Evolutionary conservation across 495 filamentous ascomycete genomes (phyloP), one percentile per base, ranked within the genome.

Genomic region (Xylaria curta): DNA sequence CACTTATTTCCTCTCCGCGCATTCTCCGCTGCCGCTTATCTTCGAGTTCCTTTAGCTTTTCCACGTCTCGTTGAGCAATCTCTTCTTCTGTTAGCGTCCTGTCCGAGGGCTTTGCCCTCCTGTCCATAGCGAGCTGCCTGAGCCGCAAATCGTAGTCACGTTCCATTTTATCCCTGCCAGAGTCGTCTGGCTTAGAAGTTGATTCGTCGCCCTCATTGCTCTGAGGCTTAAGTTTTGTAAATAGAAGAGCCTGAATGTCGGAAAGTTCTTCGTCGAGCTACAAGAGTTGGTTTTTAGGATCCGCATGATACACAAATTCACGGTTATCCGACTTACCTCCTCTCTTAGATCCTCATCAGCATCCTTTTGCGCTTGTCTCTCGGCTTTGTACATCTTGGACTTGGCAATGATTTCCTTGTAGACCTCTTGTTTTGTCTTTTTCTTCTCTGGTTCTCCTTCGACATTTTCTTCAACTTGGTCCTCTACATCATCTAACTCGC

Each of bases 341-440:
- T 95, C 92, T 70, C 93, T 87, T n/a, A 97, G 82, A 75, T 97
- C 94, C 33, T 95, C 94, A 76, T 99, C 95, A 58, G 97, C 94
- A 71, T 98, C 96, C 79, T 98, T 99, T 9, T 88, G 88, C 67
- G 93, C 89, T 82, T 98, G 97, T 26, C 96, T 91, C 81, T 98
- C 94, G 70, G 93, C 92, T 82, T 97, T 98, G 85, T 97, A 86
- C 36, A 93, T 86, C 79, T 98, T 99, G 3, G 97, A 98, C 81
- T 98, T 99, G 47, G 94, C 92, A 71, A 98, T 98, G 71, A 98
- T 89, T 81, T 99, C 97, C 75, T 95, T 92, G 91, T 98, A 97
- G 42, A 98, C 93, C 78, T 99, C 96, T 59, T 94, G 89, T 79
- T 95, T 98, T 24, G 90, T 92, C 82, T 97, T 99, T 78, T 97